These are phyloP conservation scores for Stagonosporopsis tanaceti DNA, from an alignment of 2,329 filamentous ascomycete genomes.

Conservation along the genomic window DNA sequence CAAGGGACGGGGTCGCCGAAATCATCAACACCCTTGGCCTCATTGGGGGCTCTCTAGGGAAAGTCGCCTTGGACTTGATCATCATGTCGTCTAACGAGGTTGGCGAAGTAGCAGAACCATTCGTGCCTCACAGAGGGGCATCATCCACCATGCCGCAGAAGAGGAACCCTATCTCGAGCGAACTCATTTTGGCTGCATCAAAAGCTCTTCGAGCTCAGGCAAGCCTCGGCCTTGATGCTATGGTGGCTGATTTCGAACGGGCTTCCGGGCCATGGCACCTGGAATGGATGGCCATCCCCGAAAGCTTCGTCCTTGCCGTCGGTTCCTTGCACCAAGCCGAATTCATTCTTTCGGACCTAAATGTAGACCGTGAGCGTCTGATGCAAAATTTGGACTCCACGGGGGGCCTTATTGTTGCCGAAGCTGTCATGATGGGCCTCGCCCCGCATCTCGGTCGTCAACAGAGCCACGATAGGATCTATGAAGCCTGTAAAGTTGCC, in stretches of 20 bases:
- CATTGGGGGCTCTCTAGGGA: conserved; percentile 62
- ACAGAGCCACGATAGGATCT: conserved; percentile 64
- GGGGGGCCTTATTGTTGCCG: conserved; percentile 63
- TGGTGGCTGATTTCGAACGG: conserved; percentile 66
- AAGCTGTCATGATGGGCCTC: conserved; percentile 69
- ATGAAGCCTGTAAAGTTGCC: conserved; percentile 61
- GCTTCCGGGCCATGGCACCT: conserved; percentile 67
- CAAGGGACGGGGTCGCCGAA: conserved; percentile 63
- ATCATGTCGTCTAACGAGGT: conserved; percentile 67
- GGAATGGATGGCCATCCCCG: conserved; percentile 65
- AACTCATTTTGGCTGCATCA: conserved; percentile 63
- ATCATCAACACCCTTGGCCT: conserved; percentile 63
- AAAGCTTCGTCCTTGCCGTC: conserved; percentile 62
- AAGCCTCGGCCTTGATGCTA: conserved; percentile 61
- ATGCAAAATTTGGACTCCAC: conserved; percentile 60
- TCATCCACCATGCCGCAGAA: conserved; percentile 55
- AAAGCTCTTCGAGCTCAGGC: conserved; percentile 63
- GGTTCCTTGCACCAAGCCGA: conserved; percentile 63
- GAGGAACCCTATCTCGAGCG: conserved; percentile 65
- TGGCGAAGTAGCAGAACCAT: conserved; percentile 62
- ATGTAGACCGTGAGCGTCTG: conserved; percentile 61
- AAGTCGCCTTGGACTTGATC: conserved; percentile 64
- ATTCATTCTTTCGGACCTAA: conserved; percentile 61
- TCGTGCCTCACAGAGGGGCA: conserved; percentile 46
- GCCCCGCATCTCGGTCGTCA: conserved; percentile 62